These are phyloP conservation scores for Debaryomyces sp. DNA, from an alignment of 1,139 yeast species.

Conservation along the genomic window DNA sequence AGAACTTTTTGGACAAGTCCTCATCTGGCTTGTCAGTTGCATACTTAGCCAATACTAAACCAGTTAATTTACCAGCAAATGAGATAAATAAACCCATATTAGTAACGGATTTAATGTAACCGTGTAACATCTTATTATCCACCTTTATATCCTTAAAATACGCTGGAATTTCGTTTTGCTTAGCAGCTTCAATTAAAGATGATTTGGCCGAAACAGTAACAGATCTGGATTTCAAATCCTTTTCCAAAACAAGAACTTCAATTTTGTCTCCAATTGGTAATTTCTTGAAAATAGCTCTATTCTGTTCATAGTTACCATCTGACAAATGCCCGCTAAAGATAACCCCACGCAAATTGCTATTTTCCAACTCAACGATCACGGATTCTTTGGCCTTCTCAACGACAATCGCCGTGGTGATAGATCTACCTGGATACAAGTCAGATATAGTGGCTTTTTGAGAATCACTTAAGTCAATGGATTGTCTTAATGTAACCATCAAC, in stretches of 20 bases:
- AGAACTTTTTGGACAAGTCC: constrained; percentile 59
- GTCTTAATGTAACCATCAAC: constrained; percentile 73
- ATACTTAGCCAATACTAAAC: constrained; percentile 78
- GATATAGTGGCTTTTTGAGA: constrained; percentile 53
- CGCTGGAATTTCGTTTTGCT: constrained; percentile 55
- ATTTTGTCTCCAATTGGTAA: constrained; percentile 61
- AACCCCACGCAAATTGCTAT: constrained; percentile 66
- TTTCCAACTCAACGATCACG: constrained; percentile 64
- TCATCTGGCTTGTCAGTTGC: constrained; percentile 59
- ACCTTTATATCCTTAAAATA: constrained; percentile 58
- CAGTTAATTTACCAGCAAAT: constrained; percentile 80
- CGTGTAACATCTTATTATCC: constrained; percentile 56
- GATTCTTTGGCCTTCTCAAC: constrained; percentile 78
- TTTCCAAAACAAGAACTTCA: constrained; percentile 67
- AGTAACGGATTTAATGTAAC: constrained; percentile 78
- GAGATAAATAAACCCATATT: constrained; percentile 80
- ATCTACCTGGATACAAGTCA: constrained; percentile 59
- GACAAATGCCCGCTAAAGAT: constrained; percentile 74
- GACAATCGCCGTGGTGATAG: constrained; percentile 62
- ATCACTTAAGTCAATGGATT: constrained; percentile 55
- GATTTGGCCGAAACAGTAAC: constrained; percentile 67
- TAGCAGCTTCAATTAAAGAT: constrained; percentile 68
- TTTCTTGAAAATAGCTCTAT: constrained; percentile 62
- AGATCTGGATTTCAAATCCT: constrained; percentile 61
- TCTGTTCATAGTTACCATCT: constrained; percentile 75